A percentile compares a stretch with the other conserved stretches of the same genome.
These are phyloP conservation scores for Ichthyophthirius multifiliis DNA, from an alignment of 169 alveolate species.

Conservation along the genomic window DNA sequence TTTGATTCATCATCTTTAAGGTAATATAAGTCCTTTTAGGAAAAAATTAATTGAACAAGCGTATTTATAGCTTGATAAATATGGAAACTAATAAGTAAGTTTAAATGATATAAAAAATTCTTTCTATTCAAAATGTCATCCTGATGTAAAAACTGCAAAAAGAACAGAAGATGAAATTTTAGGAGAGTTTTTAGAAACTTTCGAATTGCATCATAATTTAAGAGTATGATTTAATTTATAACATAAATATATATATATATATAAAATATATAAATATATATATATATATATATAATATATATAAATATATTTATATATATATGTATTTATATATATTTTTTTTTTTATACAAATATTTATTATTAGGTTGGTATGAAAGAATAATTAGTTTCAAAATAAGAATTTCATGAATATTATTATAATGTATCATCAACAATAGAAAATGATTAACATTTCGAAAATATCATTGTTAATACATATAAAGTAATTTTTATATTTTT, in stretches of 20 bases:
- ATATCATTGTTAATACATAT: conserved; percentile 75
- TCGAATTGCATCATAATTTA: conserved; percentile 59
- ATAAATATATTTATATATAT: too few relatives aligned
- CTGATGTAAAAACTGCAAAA: conserved; percentile 72
- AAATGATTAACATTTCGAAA: conserved; percentile 75
- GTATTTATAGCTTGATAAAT: conserved; percentile 49
- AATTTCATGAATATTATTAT: conserved; percentile 74
- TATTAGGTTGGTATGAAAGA: conserved; percentile 43
- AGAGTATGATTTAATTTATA: background rate
- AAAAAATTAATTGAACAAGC: conserved; percentile 43
- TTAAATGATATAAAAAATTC: conserved; percentile 48
- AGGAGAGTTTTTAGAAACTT: conserved; percentile 68
- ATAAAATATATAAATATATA: background rate
- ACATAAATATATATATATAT: background rate
- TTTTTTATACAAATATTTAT: background rate
- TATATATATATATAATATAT: too few relatives aligned
- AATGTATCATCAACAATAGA: conserved; percentile 76
- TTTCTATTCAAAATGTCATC: conserved; percentile 68
- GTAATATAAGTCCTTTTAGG: conserved; percentile 52
- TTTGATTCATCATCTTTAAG: conserved; percentile 48
- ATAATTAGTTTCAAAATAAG: conserved; percentile 68
- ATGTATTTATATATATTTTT: background rate
- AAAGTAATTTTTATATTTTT: conserved; percentile 29
- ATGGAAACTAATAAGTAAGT: conserved; percentile 44
- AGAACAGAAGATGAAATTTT: conserved; percentile 74